Base-by-base conservation (phyloP, 257 asterid species). In the Solanum rostratum region DNA sequence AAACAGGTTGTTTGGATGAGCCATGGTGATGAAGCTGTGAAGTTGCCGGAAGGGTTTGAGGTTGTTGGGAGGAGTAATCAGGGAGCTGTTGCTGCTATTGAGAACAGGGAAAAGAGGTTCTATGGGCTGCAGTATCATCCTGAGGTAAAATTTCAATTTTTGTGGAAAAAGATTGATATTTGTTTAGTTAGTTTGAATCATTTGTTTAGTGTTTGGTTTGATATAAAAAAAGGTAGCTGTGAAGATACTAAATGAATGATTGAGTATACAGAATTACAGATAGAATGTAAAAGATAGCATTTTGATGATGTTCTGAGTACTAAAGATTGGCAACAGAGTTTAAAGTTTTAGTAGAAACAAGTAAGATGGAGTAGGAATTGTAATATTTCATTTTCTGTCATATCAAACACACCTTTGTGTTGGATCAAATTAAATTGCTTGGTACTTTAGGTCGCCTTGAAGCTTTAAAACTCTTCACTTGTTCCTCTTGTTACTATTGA, bases 51-150 rank as follows among this genome's bases (percentile, higher is more conserved):
- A 16, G 99, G 99, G 85, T 96, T 96, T 79, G 93, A 91, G 65
- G 95, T 96, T 22, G 97, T 93, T 84, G 97, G 95, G 2, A 89
- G 97, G 91, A 96, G 99, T 86, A 87, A 78, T 54, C 99, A 97
- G 88, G 99, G 98, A 52, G 88, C 89, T 0, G 92, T 97, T 45
- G 99, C 98, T 4, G 99, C 97, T 1, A 86, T 95, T 46, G 95
- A 92, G 91, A 89, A 93, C 88, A 87, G 74, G 30, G 88, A 27
- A 71, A 94, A 87, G 90, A 81, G 92, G 87, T 88, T 95, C 82
- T 95, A 93, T 82, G 99, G 99, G n/a, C 87, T 97, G 89, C 99
- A 97, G 92, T 97, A 95, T 89, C 99, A 97, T 90, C 99, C 99
- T 5, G 99, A 97, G 98, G 99, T 91, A 87, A 74, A 79, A 33